Evolutionary conservation across 768 basidiomycete species (phyloP).

Genomic region (Neoboletus subvelutipes): DNA sequence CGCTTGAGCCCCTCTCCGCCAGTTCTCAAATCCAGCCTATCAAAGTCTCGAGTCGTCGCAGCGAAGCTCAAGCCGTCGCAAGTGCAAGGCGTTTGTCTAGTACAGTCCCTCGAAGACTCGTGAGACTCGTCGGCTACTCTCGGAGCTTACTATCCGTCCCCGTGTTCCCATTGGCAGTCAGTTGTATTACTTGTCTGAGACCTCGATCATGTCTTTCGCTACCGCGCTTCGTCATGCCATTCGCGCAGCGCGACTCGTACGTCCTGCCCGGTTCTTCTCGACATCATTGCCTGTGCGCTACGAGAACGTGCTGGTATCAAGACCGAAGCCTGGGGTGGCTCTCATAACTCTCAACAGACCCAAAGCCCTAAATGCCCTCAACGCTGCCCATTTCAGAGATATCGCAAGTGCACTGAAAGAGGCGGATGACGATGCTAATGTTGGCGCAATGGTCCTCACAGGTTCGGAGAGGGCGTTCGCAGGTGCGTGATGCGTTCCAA

Average conservation of each 20-base stretch:
- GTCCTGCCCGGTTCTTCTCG: conserved; percentile 24
- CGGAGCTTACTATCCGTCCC: neutral
- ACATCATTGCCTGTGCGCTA: conserved; percentile 41
- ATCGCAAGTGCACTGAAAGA: conserved; percentile 74
- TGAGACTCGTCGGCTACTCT: neutral
- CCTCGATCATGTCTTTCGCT: conserved; percentile 19
- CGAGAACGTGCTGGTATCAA: conserved; percentile 66
- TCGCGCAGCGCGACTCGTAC: conserved; percentile 1
- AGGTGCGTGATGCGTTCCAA: conserved; percentile 46
- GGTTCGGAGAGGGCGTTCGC: conserved; percentile 94
- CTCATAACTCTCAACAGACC: conserved; percentile 89
- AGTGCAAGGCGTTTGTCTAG: neutral
- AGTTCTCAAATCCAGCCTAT: neutral
- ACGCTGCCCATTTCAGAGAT: conserved; percentile 74
- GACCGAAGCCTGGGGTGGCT: conserved; percentile 65
- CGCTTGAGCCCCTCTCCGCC: too few species aligned
- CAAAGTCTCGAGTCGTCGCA: neutral
- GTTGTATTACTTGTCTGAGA: neutral
- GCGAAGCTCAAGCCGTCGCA: neutral
- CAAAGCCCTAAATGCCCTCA: conserved; percentile 87
- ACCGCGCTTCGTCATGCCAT: conserved; percentile 5
- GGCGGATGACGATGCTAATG: conserved; percentile 64
- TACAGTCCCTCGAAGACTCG: neutral
- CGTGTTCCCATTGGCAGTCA: neutral
- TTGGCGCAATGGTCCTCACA: conserved; percentile 89